These are phyloP conservation scores for Alternaria arborescens DNA, from an alignment of 2,329 filamentous ascomycete genomes.

Conservation along the genomic window DNA sequence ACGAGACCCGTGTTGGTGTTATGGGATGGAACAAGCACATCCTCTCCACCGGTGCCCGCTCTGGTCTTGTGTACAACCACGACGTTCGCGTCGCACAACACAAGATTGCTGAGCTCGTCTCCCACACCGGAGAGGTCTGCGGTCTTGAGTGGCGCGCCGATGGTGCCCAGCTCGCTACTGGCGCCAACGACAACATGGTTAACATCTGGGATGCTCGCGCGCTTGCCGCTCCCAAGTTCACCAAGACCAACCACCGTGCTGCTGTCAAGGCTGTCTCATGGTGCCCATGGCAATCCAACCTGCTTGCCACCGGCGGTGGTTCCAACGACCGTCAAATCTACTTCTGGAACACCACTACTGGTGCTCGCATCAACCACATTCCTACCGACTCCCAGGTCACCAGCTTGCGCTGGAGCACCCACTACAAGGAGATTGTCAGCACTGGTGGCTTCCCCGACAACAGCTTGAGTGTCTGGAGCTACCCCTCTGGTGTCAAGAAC, in stretches of 20 bases:
- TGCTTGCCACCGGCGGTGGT: slow-evolving; percentile 93
- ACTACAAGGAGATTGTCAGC: slow-evolving; percentile 97
- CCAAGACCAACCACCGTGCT: slow-evolving; percentile 99
- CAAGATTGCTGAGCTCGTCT: slow-evolving; percentile 96
- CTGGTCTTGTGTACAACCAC: slow-evolving; percentile 96
- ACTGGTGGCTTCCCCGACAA: slow-evolving; percentile 99
- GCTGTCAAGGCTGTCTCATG: slow-evolving; percentile 97
- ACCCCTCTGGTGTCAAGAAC: slow-evolving; percentile 95
- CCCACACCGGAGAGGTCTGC: slow-evolving; percentile 97
- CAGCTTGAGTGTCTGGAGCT: slow-evolving; percentile 98
- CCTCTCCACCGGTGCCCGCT: slow-evolving; percentile 92
- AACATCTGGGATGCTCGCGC: slow-evolving; percentile 99
- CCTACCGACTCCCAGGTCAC: slow-evolving; percentile 98
- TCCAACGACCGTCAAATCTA: slow-evolving; percentile 98
- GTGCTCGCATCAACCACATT: slow-evolving; percentile 97
- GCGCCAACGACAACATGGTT: slow-evolving; percentile 98
- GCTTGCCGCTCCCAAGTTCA: slow-evolving; percentile 93
- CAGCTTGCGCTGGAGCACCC: slow-evolving; percentile 92
- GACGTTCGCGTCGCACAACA: slow-evolving; percentile 97
- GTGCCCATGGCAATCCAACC: slow-evolving; percentile 99
- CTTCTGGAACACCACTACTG: slow-evolving; percentile 99
- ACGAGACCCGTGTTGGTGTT: slow-evolving; percentile 94
- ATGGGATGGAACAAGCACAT: slow-evolving; percentile 99
- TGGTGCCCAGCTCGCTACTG: slow-evolving; percentile 94
- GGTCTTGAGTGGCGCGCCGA: slow-evolving; percentile 98